Percentiles rank a stretch among this genome's conserved stretches.
phyloP scores from a whole-genome alignment of 108 stramenopile genomes.

The Fistulifera pelliculosa region DNA sequence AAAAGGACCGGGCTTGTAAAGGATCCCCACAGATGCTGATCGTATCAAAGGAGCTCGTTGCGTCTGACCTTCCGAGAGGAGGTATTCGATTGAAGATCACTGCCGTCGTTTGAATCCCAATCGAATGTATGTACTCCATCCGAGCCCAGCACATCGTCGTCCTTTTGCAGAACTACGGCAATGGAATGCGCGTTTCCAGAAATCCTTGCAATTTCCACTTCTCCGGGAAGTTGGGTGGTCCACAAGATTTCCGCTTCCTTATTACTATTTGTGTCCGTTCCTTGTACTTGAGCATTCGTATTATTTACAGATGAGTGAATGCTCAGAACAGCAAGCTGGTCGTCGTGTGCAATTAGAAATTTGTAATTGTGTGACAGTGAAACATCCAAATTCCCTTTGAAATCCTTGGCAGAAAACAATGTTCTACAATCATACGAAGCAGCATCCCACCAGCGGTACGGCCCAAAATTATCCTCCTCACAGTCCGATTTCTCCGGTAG shows the following conservation, averaged over 20 bases:
- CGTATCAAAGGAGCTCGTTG: constrained; percentile 8
- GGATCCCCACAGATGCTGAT: constrained; percentile 35
- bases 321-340: constrained; percentile 59
- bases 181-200: constrained; percentile 71
- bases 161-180: constrained; percentile 40
- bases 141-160: constrained; percentile 16
- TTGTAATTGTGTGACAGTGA: constrained; percentile 25
- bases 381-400: constrained; percentile 4
- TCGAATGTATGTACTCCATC: constrained; percentile 56
- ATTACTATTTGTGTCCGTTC: too few relatives aligned
- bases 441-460: constrained; percentile 6
- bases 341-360: constrained; percentile 49
- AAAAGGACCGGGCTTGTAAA: constrained; percentile 76
- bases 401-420: constrained; percentile 16
- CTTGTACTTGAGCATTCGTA: too few relatives aligned
- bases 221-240: constrained; percentile 46
- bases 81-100: background rate
- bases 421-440: background rate
- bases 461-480: constrained; percentile 1
- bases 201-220: constrained; percentile 41
- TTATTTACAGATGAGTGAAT: constrained; percentile 1
- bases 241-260: constrained; percentile 47
- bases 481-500: constrained; percentile 21
- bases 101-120: constrained; percentile 44
- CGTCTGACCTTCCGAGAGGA: background rate